Percentiles rank a stretch among this genome's conserved stretches.
phyloP scores from a whole-genome alignment of 1,284 basidiomycete species.

The Boletellus dicymbophilus region DNA sequence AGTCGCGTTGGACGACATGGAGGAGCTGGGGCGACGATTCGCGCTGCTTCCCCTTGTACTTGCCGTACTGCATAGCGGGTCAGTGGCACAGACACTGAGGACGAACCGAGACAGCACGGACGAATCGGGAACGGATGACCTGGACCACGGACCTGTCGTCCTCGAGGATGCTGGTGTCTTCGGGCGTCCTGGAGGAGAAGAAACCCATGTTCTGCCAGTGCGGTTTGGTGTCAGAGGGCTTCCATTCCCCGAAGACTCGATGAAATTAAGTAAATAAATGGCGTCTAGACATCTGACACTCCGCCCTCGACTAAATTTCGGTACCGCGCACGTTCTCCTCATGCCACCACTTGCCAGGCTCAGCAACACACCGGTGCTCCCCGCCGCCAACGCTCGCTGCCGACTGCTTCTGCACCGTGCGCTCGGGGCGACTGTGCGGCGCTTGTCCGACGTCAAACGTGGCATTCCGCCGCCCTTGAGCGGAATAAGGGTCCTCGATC shows the following conservation, averaged over 20 bases:
- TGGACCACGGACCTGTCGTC: conserved; percentile 54
- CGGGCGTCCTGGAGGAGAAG: conserved; percentile 52
- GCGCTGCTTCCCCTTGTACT: conserved; percentile 62
- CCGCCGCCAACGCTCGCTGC: neutral
- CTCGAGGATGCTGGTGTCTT: conserved; percentile 37
- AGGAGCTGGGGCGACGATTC: conserved; percentile 38
- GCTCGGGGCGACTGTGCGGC: conserved; percentile 9
- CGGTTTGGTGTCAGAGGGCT: conserved; percentile 26
- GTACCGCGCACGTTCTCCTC: conserved; percentile 10
- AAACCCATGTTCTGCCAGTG: conserved; percentile 47
- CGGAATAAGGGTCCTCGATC: conserved; percentile 81
- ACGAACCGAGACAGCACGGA: conserved; percentile 42
- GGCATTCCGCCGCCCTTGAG: conserved; percentile 78
- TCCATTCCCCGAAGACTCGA: conserved; percentile 10
- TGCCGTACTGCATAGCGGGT: conserved; percentile 55
- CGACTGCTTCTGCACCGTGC: neutral
- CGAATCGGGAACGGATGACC: conserved; percentile 74
- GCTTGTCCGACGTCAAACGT: conserved; percentile 13
- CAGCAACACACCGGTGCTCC: neutral
- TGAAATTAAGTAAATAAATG: conserved; percentile 1
- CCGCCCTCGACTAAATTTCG: conserved; percentile 14
- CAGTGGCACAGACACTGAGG: conserved; percentile 10
- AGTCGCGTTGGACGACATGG: conserved; percentile 15
- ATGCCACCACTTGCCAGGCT: conserved; percentile 11
- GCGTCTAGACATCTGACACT: conserved; percentile 34